These are phyloP conservation scores for Botrytis deweyae DNA, from an alignment of 2,329 filamentous ascomycete species.

Conservation along the genomic window DNA sequence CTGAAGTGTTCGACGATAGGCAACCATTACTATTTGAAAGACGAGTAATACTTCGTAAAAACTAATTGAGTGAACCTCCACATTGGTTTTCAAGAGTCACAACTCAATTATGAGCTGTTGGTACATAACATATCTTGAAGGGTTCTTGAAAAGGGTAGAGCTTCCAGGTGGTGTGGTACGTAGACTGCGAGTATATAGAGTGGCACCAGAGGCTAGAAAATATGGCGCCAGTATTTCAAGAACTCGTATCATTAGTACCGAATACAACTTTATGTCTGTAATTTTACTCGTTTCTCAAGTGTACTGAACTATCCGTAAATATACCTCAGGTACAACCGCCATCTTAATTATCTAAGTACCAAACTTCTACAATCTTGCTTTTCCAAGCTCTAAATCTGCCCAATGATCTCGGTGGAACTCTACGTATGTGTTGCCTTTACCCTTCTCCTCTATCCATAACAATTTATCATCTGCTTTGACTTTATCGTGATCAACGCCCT, in stretches of 20 bases:
- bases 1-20: too few relatives aligned
- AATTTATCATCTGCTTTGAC: slow-evolving; percentile 45
- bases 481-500: slow-evolving; percentile 61
- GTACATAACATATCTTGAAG: neutral
- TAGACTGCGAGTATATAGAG: neutral
- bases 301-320: neutral
- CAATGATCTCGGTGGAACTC: slow-evolving; percentile 60
- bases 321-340: neutral
- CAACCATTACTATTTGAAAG: neutral
- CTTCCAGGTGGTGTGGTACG: neutral
- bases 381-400: slow-evolving; percentile 49
- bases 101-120: neutral
- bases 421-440: slow-evolving; percentile 55
- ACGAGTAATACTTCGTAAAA: neutral
- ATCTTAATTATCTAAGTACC: neutral
- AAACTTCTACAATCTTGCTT: slow-evolving; percentile 45
- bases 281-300: neutral
- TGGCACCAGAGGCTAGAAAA: neutral
- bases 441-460: slow-evolving; percentile 58
- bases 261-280: neutral
- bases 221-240: neutral
- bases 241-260: neutral
- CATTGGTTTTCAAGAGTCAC: neutral
- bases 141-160: neutral
- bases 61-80: neutral